Base-by-base conservation (phyloP, 2,329 filamentous ascomycete genomes). In the Stagonosporopsis rhizophila region DNA sequence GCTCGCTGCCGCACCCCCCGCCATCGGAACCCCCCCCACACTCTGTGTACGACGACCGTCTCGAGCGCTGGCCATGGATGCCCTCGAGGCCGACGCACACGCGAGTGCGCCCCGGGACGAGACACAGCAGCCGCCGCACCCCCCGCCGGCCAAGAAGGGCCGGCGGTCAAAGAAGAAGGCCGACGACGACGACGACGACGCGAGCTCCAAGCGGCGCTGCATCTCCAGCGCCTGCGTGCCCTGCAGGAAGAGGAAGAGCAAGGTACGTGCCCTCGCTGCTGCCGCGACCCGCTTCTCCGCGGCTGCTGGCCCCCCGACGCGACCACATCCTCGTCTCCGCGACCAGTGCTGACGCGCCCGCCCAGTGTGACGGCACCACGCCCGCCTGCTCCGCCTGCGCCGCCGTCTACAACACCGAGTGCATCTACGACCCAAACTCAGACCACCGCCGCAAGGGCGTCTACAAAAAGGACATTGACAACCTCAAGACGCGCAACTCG, bases 401-500 rank as follows among this genome's bases (percentile, higher is more conserved):
- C 60, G 96, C 92, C 66, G 94, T 98, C 51, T 98, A 99, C 73
- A 86, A 87, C 59, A 95, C 91, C 44, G 87, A 90, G 78, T 97
- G 95, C 75, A 83, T 97, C 63, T 98, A 98, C 81, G 94, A 98
- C 72, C 94, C 93, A 3, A 96, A 93, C 72, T 96, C 93, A 56
- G 95, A 99, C 75, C 93, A 97, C 75, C 89, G 95, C 45, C 89
- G 95, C 46, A 98, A 98, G 75, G 95, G 95, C 58, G 95, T 98
- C 44, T 98, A 98, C 76, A 93, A 94, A 71, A 92, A 96, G 77
- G 95, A 96, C 75, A 87, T 90, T 22, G 93, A 96, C 75, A 91
- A 86, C 71, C 84, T 94, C 74, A 96, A 96, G 78, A 93, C 92
- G 20, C 87, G 87, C 60, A 92, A 89, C 69, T 91, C 91, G 32